These are phyloP conservation scores for Ophiostoma pallidulum DNA, from an alignment of 2,329 filamentous ascomycete species.

Conservation along the genomic window DNA sequence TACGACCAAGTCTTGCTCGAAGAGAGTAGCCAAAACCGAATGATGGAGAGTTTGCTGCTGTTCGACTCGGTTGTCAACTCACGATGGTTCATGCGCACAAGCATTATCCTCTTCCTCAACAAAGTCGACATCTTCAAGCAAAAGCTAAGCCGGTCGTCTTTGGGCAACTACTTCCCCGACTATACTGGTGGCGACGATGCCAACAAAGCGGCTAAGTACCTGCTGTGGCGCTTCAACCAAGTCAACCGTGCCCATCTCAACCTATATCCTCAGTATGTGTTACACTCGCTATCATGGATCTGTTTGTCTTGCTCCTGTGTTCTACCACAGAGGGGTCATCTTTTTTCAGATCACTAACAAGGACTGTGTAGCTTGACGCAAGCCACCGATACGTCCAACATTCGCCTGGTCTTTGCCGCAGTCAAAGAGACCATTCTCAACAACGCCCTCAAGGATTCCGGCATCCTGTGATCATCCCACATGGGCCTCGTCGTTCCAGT, in stretches of 20 bases:
- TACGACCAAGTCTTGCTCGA: slow-evolving; percentile 96
- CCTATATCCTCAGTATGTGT: slow-evolving; percentile 93
- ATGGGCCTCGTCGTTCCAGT: not conserved
- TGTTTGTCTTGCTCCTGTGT: not conserved
- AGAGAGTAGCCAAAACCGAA: slow-evolving; percentile 98
- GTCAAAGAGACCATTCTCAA: slow-evolving; percentile 99
- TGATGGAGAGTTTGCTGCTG: slow-evolving; percentile 95
- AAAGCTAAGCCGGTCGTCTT: slow-evolving; percentile 79
- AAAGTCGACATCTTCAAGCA: slow-evolving; percentile 98
- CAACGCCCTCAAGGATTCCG: slow-evolving; percentile 95
- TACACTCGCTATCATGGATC: not conserved
- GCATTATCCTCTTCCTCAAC: slow-evolving; percentile 97
- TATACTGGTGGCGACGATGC: slow-evolving; percentile 97
- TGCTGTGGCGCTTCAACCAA: slow-evolving; percentile 97
- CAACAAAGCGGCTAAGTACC: slow-evolving; percentile 94
- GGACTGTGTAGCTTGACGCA: slow-evolving; percentile 68
- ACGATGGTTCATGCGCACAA: slow-evolving; percentile 97
- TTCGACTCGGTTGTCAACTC: slow-evolving; percentile 99
- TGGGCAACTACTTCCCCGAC: slow-evolving; percentile 94
- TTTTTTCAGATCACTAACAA: not conserved
- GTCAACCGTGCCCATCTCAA: slow-evolving; percentile 95
- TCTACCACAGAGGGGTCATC: too few species aligned
- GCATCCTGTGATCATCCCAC: slow-evolving; percentile 63
- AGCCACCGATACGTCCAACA: slow-evolving; percentile 97
- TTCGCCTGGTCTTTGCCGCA: slow-evolving; percentile 92